phyloP scores from a whole-genome alignment of 352 stramenopile genomes.

The Blastocystis hominis region DNA sequence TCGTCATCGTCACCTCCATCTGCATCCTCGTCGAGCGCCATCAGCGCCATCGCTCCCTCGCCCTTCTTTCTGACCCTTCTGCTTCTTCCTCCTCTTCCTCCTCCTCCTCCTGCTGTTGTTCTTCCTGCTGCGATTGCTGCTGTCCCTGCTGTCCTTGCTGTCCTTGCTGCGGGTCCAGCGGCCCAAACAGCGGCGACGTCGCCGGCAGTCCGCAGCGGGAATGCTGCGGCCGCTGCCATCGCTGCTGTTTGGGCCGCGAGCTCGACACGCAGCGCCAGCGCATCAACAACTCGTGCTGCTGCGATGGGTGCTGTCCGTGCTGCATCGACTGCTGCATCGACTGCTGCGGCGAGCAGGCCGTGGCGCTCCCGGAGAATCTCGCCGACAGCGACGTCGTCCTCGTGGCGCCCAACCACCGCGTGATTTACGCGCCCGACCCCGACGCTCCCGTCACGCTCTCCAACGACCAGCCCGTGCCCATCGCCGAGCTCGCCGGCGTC shows the following conservation, averaged over 20 bases:
- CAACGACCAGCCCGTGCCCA: background rate
- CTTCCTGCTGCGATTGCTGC: background rate
- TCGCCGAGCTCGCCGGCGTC: background rate
- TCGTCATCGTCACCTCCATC: constrained; percentile 11
- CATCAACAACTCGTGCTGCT: constrained; percentile 52
- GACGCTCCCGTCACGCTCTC: constrained; percentile 32
- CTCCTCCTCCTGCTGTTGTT: background rate
- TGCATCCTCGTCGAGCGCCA: constrained; percentile 1
- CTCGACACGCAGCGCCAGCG: background rate
- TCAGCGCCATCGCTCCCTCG: no score
- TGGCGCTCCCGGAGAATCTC: background rate
- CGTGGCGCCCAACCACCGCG: background rate
- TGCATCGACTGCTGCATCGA: constrained; percentile 47
- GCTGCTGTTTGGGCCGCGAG: constrained; percentile 15
- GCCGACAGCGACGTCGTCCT: background rate
- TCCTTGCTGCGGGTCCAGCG: no score
- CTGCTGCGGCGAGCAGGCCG: constrained; percentile 17
- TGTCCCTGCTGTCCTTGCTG: background rate
- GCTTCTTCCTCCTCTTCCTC: background rate
- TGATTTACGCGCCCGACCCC: constrained; percentile 46
- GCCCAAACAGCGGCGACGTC: no score
- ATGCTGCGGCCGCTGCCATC: constrained; percentile 14
- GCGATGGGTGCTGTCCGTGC: constrained; percentile 29
- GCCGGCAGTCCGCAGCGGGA: background rate
- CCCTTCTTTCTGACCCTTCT: background rate